Evolutionary conservation across 2,329 filamentous ascomycete genomes (phyloP).

Genomic region (Rugonectria rugulosa): DNA sequence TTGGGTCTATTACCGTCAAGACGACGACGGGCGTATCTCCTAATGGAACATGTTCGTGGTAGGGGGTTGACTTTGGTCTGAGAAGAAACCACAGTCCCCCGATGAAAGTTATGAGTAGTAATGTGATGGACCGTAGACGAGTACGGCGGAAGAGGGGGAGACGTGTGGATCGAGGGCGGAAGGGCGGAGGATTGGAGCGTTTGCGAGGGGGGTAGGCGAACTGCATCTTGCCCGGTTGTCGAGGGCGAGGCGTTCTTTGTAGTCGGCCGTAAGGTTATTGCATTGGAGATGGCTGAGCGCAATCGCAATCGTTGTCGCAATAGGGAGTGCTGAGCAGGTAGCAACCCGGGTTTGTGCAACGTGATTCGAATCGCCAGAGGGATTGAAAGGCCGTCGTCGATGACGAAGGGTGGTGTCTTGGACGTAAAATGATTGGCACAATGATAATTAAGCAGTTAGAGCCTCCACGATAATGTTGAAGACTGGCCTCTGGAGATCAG

Average conservation of each 20-base stretch:
- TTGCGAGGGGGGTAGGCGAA: conserved; percentile 90
- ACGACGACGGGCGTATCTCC: conserved; percentile 74
- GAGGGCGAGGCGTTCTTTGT: background rate
- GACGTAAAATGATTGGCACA: too few relatives aligned
- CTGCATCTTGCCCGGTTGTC: conserved; percentile 69
- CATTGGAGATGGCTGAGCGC: background rate
- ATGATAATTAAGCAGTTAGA: too few relatives aligned
- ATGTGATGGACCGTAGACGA: conserved; percentile 65
- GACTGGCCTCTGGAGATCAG: conserved; percentile 5
- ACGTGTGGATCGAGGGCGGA: conserved; percentile 66
- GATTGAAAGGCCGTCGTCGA: background rate
- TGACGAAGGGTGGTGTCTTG: background rate
- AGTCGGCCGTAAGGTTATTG: background rate
- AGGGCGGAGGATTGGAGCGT: conserved; percentile 77
- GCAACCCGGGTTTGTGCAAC: too few relatives aligned
- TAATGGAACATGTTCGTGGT: conserved; percentile 51
- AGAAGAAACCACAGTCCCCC: conserved; percentile 68
- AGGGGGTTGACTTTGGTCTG: conserved; percentile 40
- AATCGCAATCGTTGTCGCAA: conserved; percentile 20
- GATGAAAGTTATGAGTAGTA: conserved; percentile 63
- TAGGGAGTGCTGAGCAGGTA: conserved; percentile 7
- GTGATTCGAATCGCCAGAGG: too few relatives aligned
- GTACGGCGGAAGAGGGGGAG: conserved; percentile 64
- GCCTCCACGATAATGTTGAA: background rate
- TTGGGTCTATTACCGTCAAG: conserved; percentile 82